Evolutionary conservation across 768 basidiomycete genomes (phyloP), one percentile per base, ranked within the genome.

Genomic region (Boletus subcaerulescens): DNA sequence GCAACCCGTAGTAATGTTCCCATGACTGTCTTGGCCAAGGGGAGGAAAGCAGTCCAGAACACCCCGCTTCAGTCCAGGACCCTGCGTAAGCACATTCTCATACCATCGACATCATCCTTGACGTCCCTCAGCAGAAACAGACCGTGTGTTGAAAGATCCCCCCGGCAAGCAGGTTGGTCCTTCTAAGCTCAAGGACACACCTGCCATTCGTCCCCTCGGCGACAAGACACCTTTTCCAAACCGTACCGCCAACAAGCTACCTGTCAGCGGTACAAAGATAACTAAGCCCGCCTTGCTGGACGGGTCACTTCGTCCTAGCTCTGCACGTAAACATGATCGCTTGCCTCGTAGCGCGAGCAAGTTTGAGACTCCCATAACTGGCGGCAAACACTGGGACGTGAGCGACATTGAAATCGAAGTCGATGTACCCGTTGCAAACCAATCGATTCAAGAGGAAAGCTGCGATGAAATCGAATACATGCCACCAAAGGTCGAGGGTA

Each of bases 191-290:
- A 65, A 56, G 53, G 65, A 60, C 39, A 60, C 70, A 3, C 56
- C 60, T 18, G 58, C 62, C 52, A 33, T 62, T 68, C 80, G 82
- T 13, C 85, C 86, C 2, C 74, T 91, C 9, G 77, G 76, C 24
- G 89, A 91, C 72, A 90, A 87, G 70, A 91, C 89, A 1, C 89
- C 89, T 2, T 85, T 85, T 60, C 82, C 83, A 4, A 91, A 90
- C 65, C 84, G 87, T 36, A 71, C 71, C 32, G 51, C 60, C 45
- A 60, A 53, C 56, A 60, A 60, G 29, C 15, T 72, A 65, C 56
- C 72, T 74, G 49, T 76, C 71, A 22, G 75, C 73, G 62, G 60
- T 11, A 53, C 58, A 22, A 73, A 75, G 62, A 55, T 71, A 35
- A 53, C 78, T 71, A 70, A 74, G 65, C 62, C 75, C 50, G 45